Percentiles rank a stretch among this genome's conserved stretches.
phyloP scores from a whole-genome alignment of 164 flowering plant genomes.

The Annona cherimola region DNA sequence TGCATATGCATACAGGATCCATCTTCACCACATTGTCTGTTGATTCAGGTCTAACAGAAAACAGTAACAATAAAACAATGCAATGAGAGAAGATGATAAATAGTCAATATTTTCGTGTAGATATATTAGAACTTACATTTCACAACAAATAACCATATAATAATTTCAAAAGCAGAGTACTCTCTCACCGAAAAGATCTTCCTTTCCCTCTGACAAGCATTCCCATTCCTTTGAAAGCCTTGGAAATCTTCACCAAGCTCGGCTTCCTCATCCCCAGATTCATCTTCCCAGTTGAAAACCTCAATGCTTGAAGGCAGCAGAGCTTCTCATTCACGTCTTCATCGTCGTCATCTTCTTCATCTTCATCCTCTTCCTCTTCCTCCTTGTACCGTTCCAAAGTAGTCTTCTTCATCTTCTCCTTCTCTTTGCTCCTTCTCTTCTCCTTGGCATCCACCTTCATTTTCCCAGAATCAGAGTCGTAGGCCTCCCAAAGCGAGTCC shows the following conservation, averaged over 20 bases:
- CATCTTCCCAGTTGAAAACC: conserved; percentile 79
- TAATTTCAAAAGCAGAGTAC: conserved; percentile 1
- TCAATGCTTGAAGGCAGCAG: conserved; percentile 84
- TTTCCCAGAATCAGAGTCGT: conserved; percentile 42
- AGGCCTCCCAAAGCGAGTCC: conserved; percentile 87
- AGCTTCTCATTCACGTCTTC: conserved; percentile 32
- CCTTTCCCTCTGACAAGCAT: conserved; percentile 43
- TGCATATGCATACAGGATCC: too few species aligned
- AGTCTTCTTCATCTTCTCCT: conserved; percentile 14
- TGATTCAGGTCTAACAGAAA: too few species aligned
- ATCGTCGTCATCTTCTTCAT: conserved; percentile 26
- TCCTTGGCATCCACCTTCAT: not conserved
- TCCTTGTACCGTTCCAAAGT: not conserved
- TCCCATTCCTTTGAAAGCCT: conserved; percentile 74
- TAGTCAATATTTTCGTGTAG: not conserved
- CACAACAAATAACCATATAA: not conserved
- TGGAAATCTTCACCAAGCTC: conserved; percentile 54
- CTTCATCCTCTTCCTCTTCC: conserved; percentile 7
- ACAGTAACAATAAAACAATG: not conserved
- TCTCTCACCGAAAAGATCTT: conserved; percentile 4
- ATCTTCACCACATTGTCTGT: too few species aligned
- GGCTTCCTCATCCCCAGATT: conserved; percentile 72
- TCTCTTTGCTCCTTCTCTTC: conserved; percentile 8
- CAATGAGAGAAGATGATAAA: not conserved
- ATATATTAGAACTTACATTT: not conserved